A percentile compares a stretch with the other conserved stretches of the same genome.
Conservation (phyloP, 176 grass and related monocot genomes). For the Avena sativa region DNA sequence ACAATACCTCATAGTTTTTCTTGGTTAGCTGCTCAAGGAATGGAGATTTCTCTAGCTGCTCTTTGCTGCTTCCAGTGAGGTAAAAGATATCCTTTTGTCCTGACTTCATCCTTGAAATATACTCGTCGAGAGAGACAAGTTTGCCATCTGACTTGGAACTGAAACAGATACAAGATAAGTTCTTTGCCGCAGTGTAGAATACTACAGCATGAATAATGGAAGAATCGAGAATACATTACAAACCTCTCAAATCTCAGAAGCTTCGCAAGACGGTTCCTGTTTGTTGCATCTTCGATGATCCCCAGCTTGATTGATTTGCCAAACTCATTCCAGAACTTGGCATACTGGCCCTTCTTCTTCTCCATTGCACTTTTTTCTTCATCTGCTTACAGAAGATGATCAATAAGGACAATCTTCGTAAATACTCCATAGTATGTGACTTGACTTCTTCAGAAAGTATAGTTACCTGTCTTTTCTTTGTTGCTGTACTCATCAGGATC, state of each 20-base stretch:
- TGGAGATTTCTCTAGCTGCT: slow-evolving; percentile 94
- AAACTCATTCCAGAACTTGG: slow-evolving; percentile 99
- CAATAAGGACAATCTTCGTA: neutral
- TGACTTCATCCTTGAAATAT: slow-evolving; percentile 96
- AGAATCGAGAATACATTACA: slow-evolving; percentile 2
- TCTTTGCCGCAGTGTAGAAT: slow-evolving; percentile 6
- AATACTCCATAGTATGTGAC: neutral
- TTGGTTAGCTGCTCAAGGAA: slow-evolving; percentile 98
- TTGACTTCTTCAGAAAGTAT: neutral
- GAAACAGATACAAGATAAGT: slow-evolving; percentile 50
- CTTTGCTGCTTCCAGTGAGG: slow-evolving; percentile 93
- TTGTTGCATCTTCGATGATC: slow-evolving; percentile 97
- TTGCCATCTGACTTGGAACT: slow-evolving; percentile 97
- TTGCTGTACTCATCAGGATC: slow-evolving; percentile 91
- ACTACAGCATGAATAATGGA: neutral
- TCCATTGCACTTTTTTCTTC: slow-evolving; percentile 72
- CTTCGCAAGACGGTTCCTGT: slow-evolving; percentile 96
- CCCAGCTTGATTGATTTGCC: slow-evolving; percentile 98
- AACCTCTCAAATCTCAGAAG: slow-evolving; percentile 96
- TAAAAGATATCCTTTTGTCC: slow-evolving; percentile 97
- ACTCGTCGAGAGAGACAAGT: slow-evolving; percentile 96
- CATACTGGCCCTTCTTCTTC: slow-evolving; percentile 92
- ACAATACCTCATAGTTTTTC: slow-evolving; percentile 90
- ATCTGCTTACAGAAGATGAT: slow-evolving; percentile 46
- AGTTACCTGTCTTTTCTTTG: slow-evolving; percentile 92